Evolutionary conservation across 2,329 filamentous ascomycete genomes (phyloP).

Genomic region (Fusarium xylarioides): DNA sequence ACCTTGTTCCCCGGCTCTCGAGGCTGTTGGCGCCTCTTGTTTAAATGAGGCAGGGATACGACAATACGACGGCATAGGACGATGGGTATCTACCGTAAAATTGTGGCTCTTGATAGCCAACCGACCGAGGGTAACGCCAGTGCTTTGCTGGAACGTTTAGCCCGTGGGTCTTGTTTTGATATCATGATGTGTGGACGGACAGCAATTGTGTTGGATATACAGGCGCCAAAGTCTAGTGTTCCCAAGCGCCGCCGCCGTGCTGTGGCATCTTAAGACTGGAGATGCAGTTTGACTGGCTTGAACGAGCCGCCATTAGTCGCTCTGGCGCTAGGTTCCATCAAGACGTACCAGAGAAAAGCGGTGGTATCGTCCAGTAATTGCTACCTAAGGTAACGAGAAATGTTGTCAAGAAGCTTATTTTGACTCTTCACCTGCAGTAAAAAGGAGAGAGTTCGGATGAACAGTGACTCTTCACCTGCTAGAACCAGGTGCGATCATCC

Average conservation of each 20-base stretch:
- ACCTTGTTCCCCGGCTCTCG: conserved; percentile 26
- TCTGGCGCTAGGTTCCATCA: conserved; percentile 1
- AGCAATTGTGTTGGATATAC: conserved; percentile 7
- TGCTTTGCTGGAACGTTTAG: not conserved
- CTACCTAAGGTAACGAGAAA: not conserved
- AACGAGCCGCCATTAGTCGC: conserved; percentile 17
- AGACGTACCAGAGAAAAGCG: not conserved
- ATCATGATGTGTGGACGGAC: conserved; percentile 3
- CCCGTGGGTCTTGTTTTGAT: conserved; percentile 2
- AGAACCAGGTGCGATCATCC: conserved; percentile 19
- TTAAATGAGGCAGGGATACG: conserved; percentile 41
- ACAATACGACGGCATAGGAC: conserved; percentile 28
- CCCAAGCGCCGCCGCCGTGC: conserved; percentile 31
- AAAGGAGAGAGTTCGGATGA: conserved; percentile 10
- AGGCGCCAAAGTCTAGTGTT: conserved; percentile 22
- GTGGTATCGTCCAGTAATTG: not conserved
- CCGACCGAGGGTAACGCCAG: not conserved
- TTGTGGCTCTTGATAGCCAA: conserved; percentile 34
- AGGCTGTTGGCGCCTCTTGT: conserved; percentile 33
- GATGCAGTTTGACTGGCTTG: conserved; percentile 36
- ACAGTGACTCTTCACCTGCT: not conserved
- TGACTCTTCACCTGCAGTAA: not conserved
- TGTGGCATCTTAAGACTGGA: conserved; percentile 23
- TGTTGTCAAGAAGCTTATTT: not conserved
- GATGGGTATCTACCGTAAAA: conserved; percentile 20